A percentile compares a stretch with the other conserved stretches of the same genome.
These are phyloP conservation scores for Harrya chromipes DNA, from an alignment of 768 basidiomycete species.

Conservation along the genomic window DNA sequence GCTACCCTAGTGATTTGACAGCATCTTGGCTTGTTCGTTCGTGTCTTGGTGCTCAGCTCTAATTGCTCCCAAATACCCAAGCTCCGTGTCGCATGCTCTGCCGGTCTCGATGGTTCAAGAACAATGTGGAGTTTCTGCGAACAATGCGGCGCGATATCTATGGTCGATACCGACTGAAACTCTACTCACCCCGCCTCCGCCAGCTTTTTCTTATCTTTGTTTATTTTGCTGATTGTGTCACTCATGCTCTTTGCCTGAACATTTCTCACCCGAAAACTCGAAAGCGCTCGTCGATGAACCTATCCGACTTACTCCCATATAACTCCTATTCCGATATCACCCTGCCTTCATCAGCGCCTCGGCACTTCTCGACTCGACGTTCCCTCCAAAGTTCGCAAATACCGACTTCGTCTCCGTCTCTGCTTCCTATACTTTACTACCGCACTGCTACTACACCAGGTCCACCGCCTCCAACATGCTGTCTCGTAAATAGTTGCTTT, in stretches of 20 bases:
- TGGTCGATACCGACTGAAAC: conserved; percentile 68
- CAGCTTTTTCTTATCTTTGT: conserved; percentile 24
- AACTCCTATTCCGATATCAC: conserved; percentile 8
- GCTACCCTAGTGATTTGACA: conserved; percentile 12
- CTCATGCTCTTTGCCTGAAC: conserved; percentile 26
- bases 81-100: conserved; percentile 73
- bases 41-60: conserved; percentile 38
- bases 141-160: conserved; percentile 85
- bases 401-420: conserved; percentile 15
- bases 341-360: conserved; percentile 13
- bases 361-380: conserved; percentile 23
- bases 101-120: conserved; percentile 60
- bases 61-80: conserved; percentile 80
- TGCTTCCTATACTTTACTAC: conserved; percentile 16
- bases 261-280: conserved; percentile 23
- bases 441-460: conserved; percentile 23
- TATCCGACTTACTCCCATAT: conserved; percentile 12
- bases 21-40: conserved; percentile 9
- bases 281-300: conserved; percentile 23
- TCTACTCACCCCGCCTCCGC: conserved; percentile 6
- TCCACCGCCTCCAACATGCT: conserved; percentile 20
- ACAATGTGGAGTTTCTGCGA: conserved; percentile 90
- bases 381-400: conserved; percentile 16
- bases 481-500: conserved; percentile 28
- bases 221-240: conserved; percentile 31